Conservation (phyloP, 1,284 basidiomycete genomes). For the Tremellales sp. region DNA sequence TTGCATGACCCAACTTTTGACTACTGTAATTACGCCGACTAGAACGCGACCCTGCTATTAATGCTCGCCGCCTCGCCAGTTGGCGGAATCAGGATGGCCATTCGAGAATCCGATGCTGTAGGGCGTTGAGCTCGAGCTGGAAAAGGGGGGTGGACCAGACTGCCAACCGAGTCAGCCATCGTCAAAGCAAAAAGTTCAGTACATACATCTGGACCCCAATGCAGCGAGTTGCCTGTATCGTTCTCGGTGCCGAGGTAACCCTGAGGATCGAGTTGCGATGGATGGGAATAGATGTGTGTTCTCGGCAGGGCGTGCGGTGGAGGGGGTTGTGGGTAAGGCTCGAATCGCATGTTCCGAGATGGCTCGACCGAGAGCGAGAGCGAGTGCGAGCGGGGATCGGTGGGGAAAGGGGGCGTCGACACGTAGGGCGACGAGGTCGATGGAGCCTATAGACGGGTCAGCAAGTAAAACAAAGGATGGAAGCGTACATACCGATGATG, state of each 20-base stretch:
- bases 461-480: slow-evolving; percentile 1
- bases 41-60: too few relatives aligned
- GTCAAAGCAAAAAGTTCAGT: not conserved
- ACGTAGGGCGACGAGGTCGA: slow-evolving; percentile 38
- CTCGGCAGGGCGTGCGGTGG: slow-evolving; percentile 25
- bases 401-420: slow-evolving; percentile 16
- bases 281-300: slow-evolving; percentile 13
- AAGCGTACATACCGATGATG: slow-evolving; percentile 28
- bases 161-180: not conserved
- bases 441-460: slow-evolving; percentile 27
- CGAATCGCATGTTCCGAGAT: slow-evolving; percentile 19
- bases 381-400: slow-evolving; percentile 32
- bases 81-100: too few relatives aligned
- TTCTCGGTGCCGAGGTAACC: slow-evolving; percentile 4
- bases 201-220: slow-evolving; percentile 12
- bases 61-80: too few relatives aligned
- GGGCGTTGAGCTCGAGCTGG: slow-evolving; percentile 1
- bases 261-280: not conserved
- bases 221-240: slow-evolving; percentile 1
- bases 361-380: slow-evolving; percentile 12
- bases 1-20: too few relatives aligned
- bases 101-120: slow-evolving; percentile 1
- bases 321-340: slow-evolving; percentile 20
- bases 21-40: too few relatives aligned
- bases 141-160: slow-evolving; percentile 12